Base-by-base conservation (phyloP, 208 protist species). In the Perkinsela sp. region DNA sequence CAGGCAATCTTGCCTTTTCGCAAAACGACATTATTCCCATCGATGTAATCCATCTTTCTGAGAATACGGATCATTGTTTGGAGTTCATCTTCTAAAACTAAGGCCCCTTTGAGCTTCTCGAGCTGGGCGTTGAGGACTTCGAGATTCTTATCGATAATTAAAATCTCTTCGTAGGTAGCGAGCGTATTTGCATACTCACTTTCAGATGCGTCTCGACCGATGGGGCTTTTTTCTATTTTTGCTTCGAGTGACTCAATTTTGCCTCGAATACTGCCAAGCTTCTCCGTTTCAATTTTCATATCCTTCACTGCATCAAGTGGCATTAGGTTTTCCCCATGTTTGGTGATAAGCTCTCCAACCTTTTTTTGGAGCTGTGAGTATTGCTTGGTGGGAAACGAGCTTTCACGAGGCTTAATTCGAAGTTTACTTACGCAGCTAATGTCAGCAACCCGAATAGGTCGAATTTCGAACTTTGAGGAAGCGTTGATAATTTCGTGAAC, bases 1-100 rank as follows among this genome's bases (percentile, higher is more conserved):
- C 92, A 95, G 29, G 96, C 96, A 29, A 98, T 92, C 31, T 92
- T 84, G 2, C 94, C 96, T 78, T 99, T 99, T 6, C 92, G 72
- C 13, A 90, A 78, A 65, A 99, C 94, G 2, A 99, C 93, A 78
- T 97, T 93, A 31, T 97, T 92, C 69, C 86, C 83, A 66, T 94
- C 88, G 67, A 94, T 96, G 81, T 96, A 98, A 71, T 94, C 93
- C 15, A 97, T 75, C 29, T 90, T 84, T 15, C 90, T 79, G 40
- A 98, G 80, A 30, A 98, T 93, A 73, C 94, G 88, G 81, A 94
- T 95, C 85, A 95, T 95, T 70, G 84, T 72, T 76, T 89, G 90
- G 48, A 98, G 79, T 71, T 97, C 89, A 57, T 97, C 90, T 28
- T 84, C 87, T 68, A 91, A 81, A 48, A 95, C 83, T n/a, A 97